A percentile compares a stretch with the other conserved stretches of the same genome.
These are phyloP conservation scores for Paramecium tetraurelia DNA, from an alignment of 73 alveolate genomes.

Conservation along the genomic window DNA sequence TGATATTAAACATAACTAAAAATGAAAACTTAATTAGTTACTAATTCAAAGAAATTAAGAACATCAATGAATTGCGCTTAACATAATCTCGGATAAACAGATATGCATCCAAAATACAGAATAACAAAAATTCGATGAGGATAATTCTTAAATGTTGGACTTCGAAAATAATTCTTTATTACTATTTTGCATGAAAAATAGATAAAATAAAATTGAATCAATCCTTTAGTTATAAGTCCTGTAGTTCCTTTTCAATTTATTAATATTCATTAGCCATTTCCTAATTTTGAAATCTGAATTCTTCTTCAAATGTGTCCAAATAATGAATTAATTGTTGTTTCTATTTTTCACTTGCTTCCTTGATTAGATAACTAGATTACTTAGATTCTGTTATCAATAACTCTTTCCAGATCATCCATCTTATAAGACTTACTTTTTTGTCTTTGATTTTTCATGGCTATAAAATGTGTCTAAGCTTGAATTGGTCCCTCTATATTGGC, in stretches of 20 bases:
- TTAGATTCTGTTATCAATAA: not conserved
- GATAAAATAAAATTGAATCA: not conserved
- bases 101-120: too few relatives aligned
- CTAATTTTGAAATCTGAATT: not conserved
- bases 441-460: not conserved
- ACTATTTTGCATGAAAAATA: not conserved
- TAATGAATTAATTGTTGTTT: not conserved
- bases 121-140: too few relatives aligned
- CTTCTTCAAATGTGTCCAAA: conserved; percentile 18
- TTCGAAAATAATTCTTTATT: not conserved
- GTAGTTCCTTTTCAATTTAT: not conserved
- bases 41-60: too few relatives aligned
- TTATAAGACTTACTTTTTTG: not conserved
- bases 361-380: not conserved
- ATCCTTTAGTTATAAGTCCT: not conserved
- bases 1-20: too few relatives aligned
- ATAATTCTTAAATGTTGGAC: too few relatives aligned
- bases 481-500: not conserved
- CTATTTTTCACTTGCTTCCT: not conserved
- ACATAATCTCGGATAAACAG: too few relatives aligned
- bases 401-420: not conserved
- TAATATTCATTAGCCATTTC: not conserved
- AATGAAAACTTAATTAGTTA: too few relatives aligned
- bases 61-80: too few relatives aligned
- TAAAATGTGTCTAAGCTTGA: not conserved